These are phyloP conservation scores for Cydonia oblonga DNA, from an alignment of 331 rosid genomes.

Conservation along the genomic window DNA sequence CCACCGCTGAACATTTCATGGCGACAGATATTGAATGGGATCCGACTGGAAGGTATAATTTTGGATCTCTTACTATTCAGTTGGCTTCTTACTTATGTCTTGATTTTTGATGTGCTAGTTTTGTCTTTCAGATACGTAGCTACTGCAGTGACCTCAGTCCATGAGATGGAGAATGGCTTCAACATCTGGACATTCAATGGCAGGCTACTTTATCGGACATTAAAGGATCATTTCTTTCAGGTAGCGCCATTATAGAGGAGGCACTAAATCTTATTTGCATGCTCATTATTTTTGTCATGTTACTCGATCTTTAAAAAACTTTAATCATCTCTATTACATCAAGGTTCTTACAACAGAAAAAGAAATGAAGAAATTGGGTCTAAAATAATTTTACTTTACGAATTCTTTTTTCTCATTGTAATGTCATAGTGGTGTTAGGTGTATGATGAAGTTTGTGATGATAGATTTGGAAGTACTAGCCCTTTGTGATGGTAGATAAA, in stretches of 20 bases:
- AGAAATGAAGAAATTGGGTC: neutral
- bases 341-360: neutral
- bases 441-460: neutral
- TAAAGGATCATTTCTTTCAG: conserved; percentile 83
- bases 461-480: neutral
- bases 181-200: conserved; percentile 82
- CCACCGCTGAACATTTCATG: conserved; percentile 78
- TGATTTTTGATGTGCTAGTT: neutral
- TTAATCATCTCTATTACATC: neutral
- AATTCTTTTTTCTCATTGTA: neutral
- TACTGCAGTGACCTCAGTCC: conserved; percentile 76
- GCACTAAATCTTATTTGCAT: neutral
- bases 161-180: conserved; percentile 91
- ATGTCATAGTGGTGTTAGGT: neutral
- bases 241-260: conserved; percentile 14
- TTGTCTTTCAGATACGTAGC: conserved; percentile 53
- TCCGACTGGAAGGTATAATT: conserved; percentile 81
- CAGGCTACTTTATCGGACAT: conserved; percentile 58
- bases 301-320: neutral
- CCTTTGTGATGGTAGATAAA: neutral
- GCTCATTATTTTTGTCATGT: neutral
- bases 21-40: conserved; percentile 95
- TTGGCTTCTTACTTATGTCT: neutral
- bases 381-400: neutral
- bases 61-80: neutral